Evolutionary conservation across 768 basidiomycete species (phyloP).

Genomic region (Pisolithus orientalis): DNA sequence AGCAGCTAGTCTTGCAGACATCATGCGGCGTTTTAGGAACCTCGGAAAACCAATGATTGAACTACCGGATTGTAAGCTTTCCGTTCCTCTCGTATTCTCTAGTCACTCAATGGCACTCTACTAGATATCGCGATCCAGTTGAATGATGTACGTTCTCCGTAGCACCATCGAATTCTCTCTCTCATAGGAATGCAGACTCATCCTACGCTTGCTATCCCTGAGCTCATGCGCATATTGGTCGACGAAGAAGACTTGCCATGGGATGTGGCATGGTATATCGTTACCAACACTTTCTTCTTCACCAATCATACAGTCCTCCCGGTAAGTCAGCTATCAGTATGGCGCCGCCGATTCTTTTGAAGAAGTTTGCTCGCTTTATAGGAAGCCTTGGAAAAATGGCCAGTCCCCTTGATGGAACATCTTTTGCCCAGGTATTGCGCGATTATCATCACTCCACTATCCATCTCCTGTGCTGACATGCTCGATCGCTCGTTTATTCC

Average conservation of each 20-base stretch:
- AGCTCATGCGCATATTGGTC: constrained; percentile 85
- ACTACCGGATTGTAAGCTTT: constrained; percentile 69
- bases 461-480: not conserved
- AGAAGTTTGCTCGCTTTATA: constrained; percentile 16
- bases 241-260: constrained; percentile 90
- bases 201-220: constrained; percentile 91
- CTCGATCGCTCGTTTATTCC: not conserved
- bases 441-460: constrained; percentile 1
- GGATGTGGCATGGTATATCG: constrained; percentile 83
- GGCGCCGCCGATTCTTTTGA: not conserved
- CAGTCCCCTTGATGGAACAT: constrained; percentile 78
- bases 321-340: constrained; percentile 34
- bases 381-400: constrained; percentile 91
- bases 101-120: not conserved
- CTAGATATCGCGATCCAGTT: constrained; percentile 87
- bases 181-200: constrained; percentile 58
- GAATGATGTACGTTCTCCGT: constrained; percentile 61
- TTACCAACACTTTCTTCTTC: constrained; percentile 89
- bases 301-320: constrained; percentile 94
- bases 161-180: not conserved
- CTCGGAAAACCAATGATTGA: constrained; percentile 71
- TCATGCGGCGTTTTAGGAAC: constrained; percentile 90
- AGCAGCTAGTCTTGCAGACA: constrained; percentile 81
- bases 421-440: constrained; percentile 65
- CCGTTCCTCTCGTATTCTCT: not conserved